These are phyloP conservation scores for Backusella morwellensis DNA, from an alignment of 192 early-diverging fungal species.

Conservation along the genomic window DNA sequence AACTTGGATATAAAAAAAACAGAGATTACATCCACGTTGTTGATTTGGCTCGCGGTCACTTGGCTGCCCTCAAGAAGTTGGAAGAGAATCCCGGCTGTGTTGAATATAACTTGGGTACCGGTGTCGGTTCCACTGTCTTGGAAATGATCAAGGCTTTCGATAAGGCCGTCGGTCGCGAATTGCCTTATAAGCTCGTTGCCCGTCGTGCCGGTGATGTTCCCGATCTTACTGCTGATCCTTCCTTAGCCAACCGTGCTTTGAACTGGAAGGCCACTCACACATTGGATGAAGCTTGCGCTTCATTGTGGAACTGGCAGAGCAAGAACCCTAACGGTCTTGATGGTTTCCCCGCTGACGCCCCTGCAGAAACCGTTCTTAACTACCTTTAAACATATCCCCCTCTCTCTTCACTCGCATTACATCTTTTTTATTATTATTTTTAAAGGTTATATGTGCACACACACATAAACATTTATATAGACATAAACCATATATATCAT, in stretches of 20 bases:
- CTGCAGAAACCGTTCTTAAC: slow-evolving; percentile 21
- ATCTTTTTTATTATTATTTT: neutral
- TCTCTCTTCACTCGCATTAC: neutral
- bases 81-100: slow-evolving; percentile 53
- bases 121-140: slow-evolving; percentile 85
- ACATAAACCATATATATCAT: neutral
- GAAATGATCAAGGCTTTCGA: slow-evolving; percentile 88
- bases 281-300: slow-evolving; percentile 64
- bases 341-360: slow-evolving; percentile 28
- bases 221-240: slow-evolving; percentile 78
- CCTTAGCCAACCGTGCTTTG: slow-evolving; percentile 58
- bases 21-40: slow-evolving; percentile 97
- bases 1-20: neutral
- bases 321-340: slow-evolving; percentile 66
- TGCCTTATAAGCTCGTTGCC: slow-evolving; percentile 65
- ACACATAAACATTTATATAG: slow-evolving; percentile 7
- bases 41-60: slow-evolving; percentile 88
- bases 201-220: slow-evolving; percentile 86
- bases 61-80: slow-evolving; percentile 81
- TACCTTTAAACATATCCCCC: slow-evolving; percentile 18
- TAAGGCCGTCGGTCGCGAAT: slow-evolving; percentile 74
- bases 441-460: neutral
- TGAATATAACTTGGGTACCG: slow-evolving; percentile 89
- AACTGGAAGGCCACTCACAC: slow-evolving; percentile 58
- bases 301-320: slow-evolving; percentile 73